These are phyloP conservation scores for Fusarium nodosum DNA, from an alignment of 2,329 filamentous ascomycete genomes.

Conservation along the genomic window DNA sequence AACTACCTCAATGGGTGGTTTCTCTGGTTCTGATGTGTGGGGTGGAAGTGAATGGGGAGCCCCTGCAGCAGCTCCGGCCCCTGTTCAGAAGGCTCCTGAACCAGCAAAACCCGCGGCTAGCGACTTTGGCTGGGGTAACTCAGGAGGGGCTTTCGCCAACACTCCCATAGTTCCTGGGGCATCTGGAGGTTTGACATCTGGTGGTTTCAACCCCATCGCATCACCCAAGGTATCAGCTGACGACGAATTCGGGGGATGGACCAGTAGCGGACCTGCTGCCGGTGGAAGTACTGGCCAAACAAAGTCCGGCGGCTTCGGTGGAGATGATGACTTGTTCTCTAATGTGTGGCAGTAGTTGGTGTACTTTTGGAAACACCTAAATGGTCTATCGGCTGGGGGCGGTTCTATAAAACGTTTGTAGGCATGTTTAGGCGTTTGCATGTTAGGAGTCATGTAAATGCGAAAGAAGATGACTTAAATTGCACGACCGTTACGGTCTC, in stretches of 20 bases:
- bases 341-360: conserved; percentile 88
- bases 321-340: conserved; percentile 89
- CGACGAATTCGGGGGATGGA: conserved; percentile 97
- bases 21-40: conserved; percentile 80
- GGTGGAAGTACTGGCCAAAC: conserved; percentile 56
- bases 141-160: conserved; percentile 64
- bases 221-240: conserved; percentile 83
- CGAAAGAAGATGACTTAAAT: conserved; percentile 41
- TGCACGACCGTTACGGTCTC: conserved; percentile 27
- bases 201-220: conserved; percentile 69
- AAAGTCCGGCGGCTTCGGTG: conserved; percentile 71
- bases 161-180: conserved; percentile 73
- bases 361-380: conserved; percentile 28
- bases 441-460: conserved; percentile 54
- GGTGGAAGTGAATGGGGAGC: conserved; percentile 87
- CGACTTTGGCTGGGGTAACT: conserved; percentile 72
- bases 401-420: conserved; percentile 47
- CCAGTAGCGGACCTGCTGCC: conserved; percentile 72
- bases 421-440: conserved; percentile 54
- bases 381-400: conserved; percentile 20
- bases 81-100: conserved; percentile 74
- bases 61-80: conserved; percentile 64
- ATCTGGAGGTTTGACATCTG: conserved; percentile 55
- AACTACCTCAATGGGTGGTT: conserved; percentile 56
- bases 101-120: conserved; percentile 61